Base-by-base conservation (phyloP, 768 basidiomycete genomes). In the Tubosaeta sp. region DNA sequence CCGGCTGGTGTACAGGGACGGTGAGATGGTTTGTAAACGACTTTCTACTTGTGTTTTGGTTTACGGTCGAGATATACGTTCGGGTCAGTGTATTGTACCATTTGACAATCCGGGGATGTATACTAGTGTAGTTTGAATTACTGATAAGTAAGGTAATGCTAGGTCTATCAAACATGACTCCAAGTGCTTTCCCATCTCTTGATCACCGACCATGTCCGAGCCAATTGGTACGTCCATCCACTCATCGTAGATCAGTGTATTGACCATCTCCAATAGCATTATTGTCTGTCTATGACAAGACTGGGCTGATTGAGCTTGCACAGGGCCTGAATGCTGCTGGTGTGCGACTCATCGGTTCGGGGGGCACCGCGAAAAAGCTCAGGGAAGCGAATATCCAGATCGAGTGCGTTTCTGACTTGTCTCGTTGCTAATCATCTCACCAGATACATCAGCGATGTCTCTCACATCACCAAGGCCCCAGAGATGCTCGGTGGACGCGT, bases 401-500 rank as follows among this genome's bases (percentile, higher is more conserved):
- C 61, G 84, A 92, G 95, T 92, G 65, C 59, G 91, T 79, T 25
- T n/a, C 52, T 52, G 47, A n/a, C 8, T 47, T 12, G 12, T n/a
- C 26, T 54, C 41, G 25, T 48, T 29, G 39, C 45, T 32, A 47
- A 22, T 41, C 14, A 50, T 47, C 52, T 67, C 33, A 59, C 31
- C 44, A 27, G 25, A 33, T 16, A 16, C 16, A 2, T 6, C 60
- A 99, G 97, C 57, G 97, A 99, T 80, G 94, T 99, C 50, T 91
- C 95, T 5, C 88, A 91, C 66, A 88, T 98, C 71, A 98, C 97
- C 45, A 95, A 95, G 64, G 94, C 94, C 0, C 95, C 97, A 5
- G 97, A 99, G 71, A 98, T 99, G 95, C 81, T 99, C 4, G 95
- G 97, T 48, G 97, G 97, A 25, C 79, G 97, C 60, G 97, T 98